A percentile compares a stretch with the other conserved stretches of the same genome.
Conservation (phyloP, 2,329 filamentous ascomycete species). For the Zalaria obscura region DNA sequence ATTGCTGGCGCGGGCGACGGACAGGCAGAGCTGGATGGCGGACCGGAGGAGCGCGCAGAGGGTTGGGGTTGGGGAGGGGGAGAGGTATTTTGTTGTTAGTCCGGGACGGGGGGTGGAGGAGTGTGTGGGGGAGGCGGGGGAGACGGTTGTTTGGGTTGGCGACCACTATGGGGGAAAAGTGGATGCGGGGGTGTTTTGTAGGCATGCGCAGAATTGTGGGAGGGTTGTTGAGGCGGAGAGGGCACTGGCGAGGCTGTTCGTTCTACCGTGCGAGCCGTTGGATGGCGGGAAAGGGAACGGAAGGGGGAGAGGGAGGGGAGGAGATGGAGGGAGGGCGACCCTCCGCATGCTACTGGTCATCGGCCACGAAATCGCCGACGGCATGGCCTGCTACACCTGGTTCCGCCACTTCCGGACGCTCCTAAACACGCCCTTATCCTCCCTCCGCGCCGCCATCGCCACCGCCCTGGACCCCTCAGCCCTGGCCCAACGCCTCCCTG, state of each 20-base stretch:
- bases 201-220: conserved; percentile 26
- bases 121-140: conserved; percentile 16
- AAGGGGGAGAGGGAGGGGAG: too few species aligned
- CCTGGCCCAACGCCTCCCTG: conserved; percentile 21
- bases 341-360: conserved; percentile 24
- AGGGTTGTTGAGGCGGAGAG: conserved; percentile 23
- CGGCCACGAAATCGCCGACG: conserved; percentile 33
- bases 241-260: conserved; percentile 24
- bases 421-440: conserved; percentile 16
- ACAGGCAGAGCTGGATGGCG: conserved; percentile 8
- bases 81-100: conserved; percentile 21
- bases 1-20: conserved; percentile 16
- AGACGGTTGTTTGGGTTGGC: conserved; percentile 22
- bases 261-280: conserved; percentile 18
- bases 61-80: background rate
- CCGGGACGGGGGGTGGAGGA: conserved; percentile 14
- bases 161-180: conserved; percentile 20
- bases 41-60: conserved; percentile 2
- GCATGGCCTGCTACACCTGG: conserved; percentile 27
- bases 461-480: conserved; percentile 7
- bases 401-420: conserved; percentile 24
- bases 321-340: conserved; percentile 13
- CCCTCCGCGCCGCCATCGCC: conserved; percentile 11
- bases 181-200: conserved; percentile 20
- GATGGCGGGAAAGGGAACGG: conserved; percentile 8